Evolutionary conservation across 2,329 filamentous ascomycete genomes (phyloP).

Genomic region (Apiospora aurea): DNA sequence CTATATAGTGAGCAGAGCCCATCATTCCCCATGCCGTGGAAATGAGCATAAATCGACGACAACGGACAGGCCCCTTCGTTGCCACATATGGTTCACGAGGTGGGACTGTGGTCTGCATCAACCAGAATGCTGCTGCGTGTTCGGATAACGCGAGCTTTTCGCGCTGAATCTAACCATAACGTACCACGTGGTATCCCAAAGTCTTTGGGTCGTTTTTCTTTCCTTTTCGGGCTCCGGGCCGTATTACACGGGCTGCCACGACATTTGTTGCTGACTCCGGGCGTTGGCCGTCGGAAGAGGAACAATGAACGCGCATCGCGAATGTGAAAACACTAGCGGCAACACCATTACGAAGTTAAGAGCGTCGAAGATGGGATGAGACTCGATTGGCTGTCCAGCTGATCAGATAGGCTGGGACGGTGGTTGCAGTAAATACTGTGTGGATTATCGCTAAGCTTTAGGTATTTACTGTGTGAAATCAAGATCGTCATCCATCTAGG

Average conservation of each 20-base stretch:
- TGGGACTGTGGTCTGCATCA: background rate
- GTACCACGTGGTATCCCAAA: too few relatives aligned
- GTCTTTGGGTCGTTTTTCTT: too few relatives aligned
- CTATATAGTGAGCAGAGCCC: background rate
- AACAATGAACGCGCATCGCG: too few relatives aligned
- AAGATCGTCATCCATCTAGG: background rate
- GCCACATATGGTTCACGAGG: background rate
- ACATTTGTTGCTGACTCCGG: background rate
- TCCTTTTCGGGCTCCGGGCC: too few relatives aligned
- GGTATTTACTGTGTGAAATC: background rate
- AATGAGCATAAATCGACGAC: slow-evolving; percentile 7
- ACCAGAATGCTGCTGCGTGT: background rate
- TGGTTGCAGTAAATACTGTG: background rate
- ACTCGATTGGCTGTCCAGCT: background rate
- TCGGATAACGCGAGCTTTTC: background rate
- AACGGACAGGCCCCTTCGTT: background rate
- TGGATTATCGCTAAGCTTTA: background rate
- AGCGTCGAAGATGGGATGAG: slow-evolving; percentile 5
- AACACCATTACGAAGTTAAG: background rate
- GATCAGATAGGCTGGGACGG: background rate
- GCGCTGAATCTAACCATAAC: too few relatives aligned
- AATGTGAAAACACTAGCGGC: background rate
- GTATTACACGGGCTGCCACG: too few relatives aligned
- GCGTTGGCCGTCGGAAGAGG: background rate
- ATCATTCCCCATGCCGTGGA: background rate